Base-by-base conservation (phyloP, 179 eudicot species). In the Sideroxylon spinosum region DNA sequence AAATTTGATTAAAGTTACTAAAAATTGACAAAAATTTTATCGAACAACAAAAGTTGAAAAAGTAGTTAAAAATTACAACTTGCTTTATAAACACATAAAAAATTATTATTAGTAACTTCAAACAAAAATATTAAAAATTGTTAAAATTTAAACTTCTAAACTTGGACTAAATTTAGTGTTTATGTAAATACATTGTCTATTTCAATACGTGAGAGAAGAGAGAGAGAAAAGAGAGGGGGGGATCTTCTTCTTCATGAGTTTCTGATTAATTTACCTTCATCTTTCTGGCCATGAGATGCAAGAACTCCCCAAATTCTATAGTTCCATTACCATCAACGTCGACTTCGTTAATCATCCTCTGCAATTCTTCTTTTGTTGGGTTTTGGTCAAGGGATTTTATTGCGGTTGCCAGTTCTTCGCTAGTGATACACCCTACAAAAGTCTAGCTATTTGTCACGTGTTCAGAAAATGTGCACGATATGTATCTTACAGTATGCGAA, bases 271-370 rank as follows among this genome's bases (percentile, higher is more conserved):
- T 37, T 37, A 63, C 78, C 78, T 61, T 76, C 32, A 64, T 76
- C 23, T 76, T 76, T 48, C n/a, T 44, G n/a, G 78, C 55, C 69
- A 76, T 63, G 71, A 76, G 70, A 37, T 37, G 44, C 44, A 37
- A 37, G 44, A 37, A 37, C 56, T 76, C 78, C 12, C 71, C 78
- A 46, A 76, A n/a, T 61, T 64, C 71, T 4, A 63, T n/a, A 6
- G 59, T 64, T 64, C 78, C 78, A 64, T 76, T 49, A 0, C 78
- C 78, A 20, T 76, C 22, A 1, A 48, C 71, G 49, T 76, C 78
- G 57, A 64, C 78, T 49, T 61, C 78, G 8, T 63, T 76, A 56
- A 76, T 76, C 78, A 63, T 76, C 19, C 49, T 37, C 37, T 44
- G 50, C 11, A 76, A 56, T 25, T 76, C 70, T 64, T 76, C 78